Conservation (phyloP, 1,139 yeast species). For the Geotrichum fermentans region DNA sequence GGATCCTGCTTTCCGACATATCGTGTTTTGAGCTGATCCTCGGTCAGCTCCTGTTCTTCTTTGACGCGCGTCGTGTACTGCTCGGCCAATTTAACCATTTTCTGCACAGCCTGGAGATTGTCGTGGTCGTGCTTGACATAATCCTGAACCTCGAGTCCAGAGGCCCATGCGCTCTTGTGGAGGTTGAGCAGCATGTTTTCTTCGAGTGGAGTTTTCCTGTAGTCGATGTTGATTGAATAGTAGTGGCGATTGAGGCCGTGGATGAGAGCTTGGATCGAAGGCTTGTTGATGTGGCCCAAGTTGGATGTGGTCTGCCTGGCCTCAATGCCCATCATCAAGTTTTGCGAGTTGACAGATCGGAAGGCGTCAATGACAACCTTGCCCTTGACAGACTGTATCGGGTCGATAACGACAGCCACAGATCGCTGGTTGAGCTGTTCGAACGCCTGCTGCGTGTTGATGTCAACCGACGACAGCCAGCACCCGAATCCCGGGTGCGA, state of each 20-base stretch:
- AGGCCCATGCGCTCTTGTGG: conserved; percentile 95
- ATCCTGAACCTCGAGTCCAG: conserved; percentile 76
- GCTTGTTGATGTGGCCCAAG: conserved; percentile 91
- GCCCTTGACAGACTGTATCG: conserved; percentile 96
- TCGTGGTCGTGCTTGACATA: conserved; percentile 73
- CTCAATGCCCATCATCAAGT: conserved; percentile 93
- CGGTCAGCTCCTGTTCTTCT: conserved; percentile 84
- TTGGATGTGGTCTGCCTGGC: conserved; percentile 97
- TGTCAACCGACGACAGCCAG: conserved; percentile 96
- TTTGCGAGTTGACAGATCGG: conserved; percentile 73
- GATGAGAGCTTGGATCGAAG: conserved; percentile 83
- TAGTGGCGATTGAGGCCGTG: conserved; percentile 97
- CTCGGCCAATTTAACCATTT: conserved; percentile 85
- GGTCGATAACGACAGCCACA: conserved; percentile 96
- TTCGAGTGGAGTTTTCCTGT: conserved; percentile 86
- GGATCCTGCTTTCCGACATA: conserved; percentile 99
- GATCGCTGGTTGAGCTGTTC: conserved; percentile 93
- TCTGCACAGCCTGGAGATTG: conserved; percentile 66
- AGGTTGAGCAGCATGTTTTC: conserved; percentile 90
- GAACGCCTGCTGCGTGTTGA: conserved; percentile 93
- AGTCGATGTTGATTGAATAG: conserved; percentile 91
- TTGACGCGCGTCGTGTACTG: conserved; percentile 85
- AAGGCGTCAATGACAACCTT: conserved; percentile 98
- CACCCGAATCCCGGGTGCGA: conserved; percentile 98
- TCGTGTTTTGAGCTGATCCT: conserved; percentile 87